Conservation (phyloP, 1,139 yeast species). For the Scheffersomyces insectosa region DNA sequence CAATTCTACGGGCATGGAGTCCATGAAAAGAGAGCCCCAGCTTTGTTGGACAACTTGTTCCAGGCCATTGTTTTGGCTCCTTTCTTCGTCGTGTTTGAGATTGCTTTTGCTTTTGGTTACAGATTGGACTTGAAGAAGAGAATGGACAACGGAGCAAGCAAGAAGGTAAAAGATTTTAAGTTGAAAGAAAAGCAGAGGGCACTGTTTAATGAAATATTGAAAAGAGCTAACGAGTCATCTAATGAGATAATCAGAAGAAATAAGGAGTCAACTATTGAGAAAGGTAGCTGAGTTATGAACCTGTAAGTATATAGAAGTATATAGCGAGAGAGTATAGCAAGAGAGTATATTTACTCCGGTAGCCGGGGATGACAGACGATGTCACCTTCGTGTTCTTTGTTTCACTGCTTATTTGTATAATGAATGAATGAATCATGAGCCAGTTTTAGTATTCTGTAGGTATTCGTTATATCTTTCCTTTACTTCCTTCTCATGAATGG, state of each 20-base stretch:
- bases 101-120: conserved; percentile 67
- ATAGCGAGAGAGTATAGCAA: too few species aligned
- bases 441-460: conserved; percentile 2
- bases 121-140: conserved; percentile 52
- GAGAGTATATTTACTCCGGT: neutral
- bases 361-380: too few species aligned
- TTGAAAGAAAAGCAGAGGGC: conserved; percentile 10
- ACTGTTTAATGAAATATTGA: too few species aligned
- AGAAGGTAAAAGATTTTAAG: conserved; percentile 25
- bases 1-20: conserved; percentile 89
- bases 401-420: neutral
- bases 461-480: conserved; percentile 32
- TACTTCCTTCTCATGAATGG: conserved; percentile 61
- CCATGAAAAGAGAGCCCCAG: conserved; percentile 84
- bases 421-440: neutral
- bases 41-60: conserved; percentile 74
- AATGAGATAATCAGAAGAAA: too few species aligned
- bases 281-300: neutral
- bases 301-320: neutral
- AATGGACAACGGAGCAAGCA: conserved; percentile 56
- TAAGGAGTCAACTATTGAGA: neutral
- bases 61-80: conserved; percentile 93
- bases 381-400: too few species aligned
- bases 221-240: too few species aligned
- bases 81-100: conserved; percentile 79